Percentiles rank a stretch among this genome's conserved stretches.
Conservation (phyloP, 1,284 basidiomycete species). For the Phylloboletellus chloephorus region DNA sequence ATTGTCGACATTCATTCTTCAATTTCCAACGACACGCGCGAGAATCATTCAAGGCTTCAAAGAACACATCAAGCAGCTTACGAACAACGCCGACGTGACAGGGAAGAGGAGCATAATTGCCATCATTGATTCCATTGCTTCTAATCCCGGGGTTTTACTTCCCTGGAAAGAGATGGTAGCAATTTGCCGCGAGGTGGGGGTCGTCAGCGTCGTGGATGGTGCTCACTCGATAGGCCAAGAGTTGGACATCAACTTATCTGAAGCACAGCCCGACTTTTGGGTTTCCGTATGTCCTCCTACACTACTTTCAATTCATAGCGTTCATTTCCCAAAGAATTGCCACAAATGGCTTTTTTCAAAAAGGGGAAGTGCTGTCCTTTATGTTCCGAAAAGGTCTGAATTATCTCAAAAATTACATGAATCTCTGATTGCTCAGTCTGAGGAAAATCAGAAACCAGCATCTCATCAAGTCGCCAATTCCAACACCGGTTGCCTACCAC, state of each 20-base stretch:
- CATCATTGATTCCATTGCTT: conserved; percentile 70
- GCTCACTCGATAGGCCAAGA: conserved; percentile 81
- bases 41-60: conserved; percentile 56
- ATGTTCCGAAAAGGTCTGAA: conserved; percentile 67
- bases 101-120: conserved; percentile 54
- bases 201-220: conserved; percentile 73
- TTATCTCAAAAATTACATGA: background rate
- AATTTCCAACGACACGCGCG: conserved; percentile 61
- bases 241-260: conserved; percentile 53
- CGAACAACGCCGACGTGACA: conserved; percentile 13
- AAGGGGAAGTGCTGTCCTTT: conserved; percentile 67
- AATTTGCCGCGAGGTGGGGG: conserved; percentile 63
- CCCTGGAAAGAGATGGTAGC: conserved; percentile 79
- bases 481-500: conserved; percentile 62
- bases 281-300: conserved; percentile 49
- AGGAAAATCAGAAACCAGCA: conserved; percentile 54
- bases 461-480: conserved; percentile 69
- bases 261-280: conserved; percentile 72
- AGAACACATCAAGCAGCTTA: conserved; percentile 34
- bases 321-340: conserved; percentile 48
- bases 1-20: conserved; percentile 46
- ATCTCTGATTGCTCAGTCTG: background rate
- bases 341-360: conserved; percentile 84
- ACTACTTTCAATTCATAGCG: background rate
- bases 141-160: conserved; percentile 64